These are phyloP conservation scores for Chaetomiaceae sp. DNA, from an alignment of 2,329 filamentous ascomycete species.

Conservation along the genomic window DNA sequence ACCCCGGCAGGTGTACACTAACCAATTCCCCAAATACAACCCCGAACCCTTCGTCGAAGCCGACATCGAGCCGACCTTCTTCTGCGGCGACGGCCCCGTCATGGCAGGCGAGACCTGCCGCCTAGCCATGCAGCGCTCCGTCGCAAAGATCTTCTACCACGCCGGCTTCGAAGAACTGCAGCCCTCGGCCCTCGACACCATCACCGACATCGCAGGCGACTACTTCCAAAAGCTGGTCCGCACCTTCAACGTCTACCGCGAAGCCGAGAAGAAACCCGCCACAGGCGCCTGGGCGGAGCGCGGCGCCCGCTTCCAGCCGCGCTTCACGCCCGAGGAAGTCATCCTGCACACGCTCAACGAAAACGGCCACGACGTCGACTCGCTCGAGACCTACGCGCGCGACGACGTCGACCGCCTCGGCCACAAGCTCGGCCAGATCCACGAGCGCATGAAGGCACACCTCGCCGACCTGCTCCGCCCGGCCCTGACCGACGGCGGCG, in stretches of 20 bases:
- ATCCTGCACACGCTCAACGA: slow-evolving; percentile 81
- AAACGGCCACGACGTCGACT: slow-evolving; percentile 76
- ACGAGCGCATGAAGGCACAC: slow-evolving; percentile 92
- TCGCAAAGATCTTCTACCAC: slow-evolving; percentile 93
- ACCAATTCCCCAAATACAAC: slow-evolving; percentile 96
- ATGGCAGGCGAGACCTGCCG: slow-evolving; percentile 81
- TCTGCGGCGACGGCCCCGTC: slow-evolving; percentile 81
- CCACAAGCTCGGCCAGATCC: slow-evolving; percentile 73
- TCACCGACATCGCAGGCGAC: slow-evolving; percentile 83
- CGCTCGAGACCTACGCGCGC: slow-evolving; percentile 79
- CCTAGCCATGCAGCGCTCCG: slow-evolving; percentile 79
- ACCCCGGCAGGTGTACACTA: slow-evolving; percentile 74
- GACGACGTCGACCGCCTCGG: slow-evolving; percentile 89
- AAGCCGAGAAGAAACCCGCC: slow-evolving; percentile 70
- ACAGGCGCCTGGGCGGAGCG: slow-evolving; percentile 37
- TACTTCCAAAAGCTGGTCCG: slow-evolving; percentile 82
- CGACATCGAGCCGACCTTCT: slow-evolving; percentile 84
- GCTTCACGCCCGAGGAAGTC: slow-evolving; percentile 79
- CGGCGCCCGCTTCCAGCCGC: slow-evolving; percentile 49
- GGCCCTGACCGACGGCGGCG: slow-evolving; percentile 72
- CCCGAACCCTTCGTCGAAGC: slow-evolving; percentile 82
- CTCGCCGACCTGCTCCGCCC: slow-evolving; percentile 90
- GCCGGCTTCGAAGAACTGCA: slow-evolving; percentile 96
- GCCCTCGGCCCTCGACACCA: slow-evolving; percentile 83
- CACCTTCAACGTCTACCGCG: slow-evolving; percentile 76